Evolutionary conservation across 495 filamentous ascomycete species (phyloP).

Genomic region (Lasiosphaeria ovina): DNA sequence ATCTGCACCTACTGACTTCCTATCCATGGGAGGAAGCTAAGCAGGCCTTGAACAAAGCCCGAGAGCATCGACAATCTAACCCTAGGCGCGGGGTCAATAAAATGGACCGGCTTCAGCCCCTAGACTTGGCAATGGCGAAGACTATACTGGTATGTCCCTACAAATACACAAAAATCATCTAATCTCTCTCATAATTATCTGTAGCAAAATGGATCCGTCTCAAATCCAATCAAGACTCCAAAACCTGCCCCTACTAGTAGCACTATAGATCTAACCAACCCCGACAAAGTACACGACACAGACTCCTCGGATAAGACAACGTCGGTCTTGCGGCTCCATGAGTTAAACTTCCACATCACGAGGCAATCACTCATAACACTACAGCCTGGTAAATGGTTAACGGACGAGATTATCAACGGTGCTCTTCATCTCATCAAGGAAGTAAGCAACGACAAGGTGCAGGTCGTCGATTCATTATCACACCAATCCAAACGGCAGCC

Average conservation of each 20-base stretch:
- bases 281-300: not conserved
- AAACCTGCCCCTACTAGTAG: not conserved
- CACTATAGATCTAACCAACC: not conserved
- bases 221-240: not conserved
- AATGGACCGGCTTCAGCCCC: not conserved
- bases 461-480: constrained; percentile 1
- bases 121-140: not conserved
- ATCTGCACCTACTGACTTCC: not conserved
- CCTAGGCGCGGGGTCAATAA: not conserved
- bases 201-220: not conserved
- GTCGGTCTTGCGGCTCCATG: constrained; percentile 2
- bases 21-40: not conserved
- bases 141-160: not conserved
- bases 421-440: constrained; percentile 10
- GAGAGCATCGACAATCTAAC: not conserved
- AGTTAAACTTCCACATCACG: not conserved
- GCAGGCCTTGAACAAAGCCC: not conserved
- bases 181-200: not conserved
- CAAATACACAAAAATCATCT: not conserved
- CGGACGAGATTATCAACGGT: constrained; percentile 9
- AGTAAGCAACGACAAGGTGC: constrained; percentile 4
- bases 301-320: not conserved
- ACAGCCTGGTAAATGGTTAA: constrained; percentile 5
- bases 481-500: not conserved
- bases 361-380: constrained; percentile 5